A percentile compares a stretch with the other conserved stretches of the same genome.
Conservation (phyloP, 192 early-diverging fungal genomes). For the Umbelopsis sp. region DNA sequence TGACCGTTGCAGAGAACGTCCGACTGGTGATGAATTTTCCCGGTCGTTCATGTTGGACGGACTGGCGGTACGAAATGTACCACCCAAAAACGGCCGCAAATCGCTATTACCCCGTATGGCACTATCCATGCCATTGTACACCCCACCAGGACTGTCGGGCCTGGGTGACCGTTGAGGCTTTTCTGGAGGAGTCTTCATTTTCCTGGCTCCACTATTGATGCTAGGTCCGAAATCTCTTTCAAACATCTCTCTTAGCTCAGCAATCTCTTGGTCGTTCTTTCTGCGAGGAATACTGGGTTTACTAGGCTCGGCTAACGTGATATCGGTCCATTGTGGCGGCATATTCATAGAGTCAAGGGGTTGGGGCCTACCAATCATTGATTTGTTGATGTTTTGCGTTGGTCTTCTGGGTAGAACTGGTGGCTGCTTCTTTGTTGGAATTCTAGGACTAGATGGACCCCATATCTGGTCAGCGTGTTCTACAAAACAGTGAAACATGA, state of each 20-base stretch:
- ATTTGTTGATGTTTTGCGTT: not conserved
- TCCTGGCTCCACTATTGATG: not conserved
- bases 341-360: not conserved
- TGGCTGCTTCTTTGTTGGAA: not conserved
- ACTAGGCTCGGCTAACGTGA: constrained; percentile 19
- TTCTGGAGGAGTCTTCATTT: not conserved
- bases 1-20: not conserved
- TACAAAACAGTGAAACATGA: constrained; percentile 56
- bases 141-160: not conserved
- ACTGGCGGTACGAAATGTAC: not conserved
- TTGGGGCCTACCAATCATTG: not conserved
- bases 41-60: not conserved
- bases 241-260: not conserved
- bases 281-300: constrained; percentile 4
- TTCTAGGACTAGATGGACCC: not conserved
- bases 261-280: not conserved
- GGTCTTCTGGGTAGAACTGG: constrained; percentile 27
- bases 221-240: constrained; percentile 8
- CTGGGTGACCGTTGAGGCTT: not conserved
- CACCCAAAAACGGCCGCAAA: not conserved
- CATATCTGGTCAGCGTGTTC: constrained; percentile 41
- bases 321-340: not conserved
- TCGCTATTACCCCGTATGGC: constrained; percentile 20
- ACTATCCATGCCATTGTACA: not conserved
- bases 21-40: not conserved